Conservation (phyloP, 176 grass and related monocot genomes). For the Lolium rigidum region DNA sequence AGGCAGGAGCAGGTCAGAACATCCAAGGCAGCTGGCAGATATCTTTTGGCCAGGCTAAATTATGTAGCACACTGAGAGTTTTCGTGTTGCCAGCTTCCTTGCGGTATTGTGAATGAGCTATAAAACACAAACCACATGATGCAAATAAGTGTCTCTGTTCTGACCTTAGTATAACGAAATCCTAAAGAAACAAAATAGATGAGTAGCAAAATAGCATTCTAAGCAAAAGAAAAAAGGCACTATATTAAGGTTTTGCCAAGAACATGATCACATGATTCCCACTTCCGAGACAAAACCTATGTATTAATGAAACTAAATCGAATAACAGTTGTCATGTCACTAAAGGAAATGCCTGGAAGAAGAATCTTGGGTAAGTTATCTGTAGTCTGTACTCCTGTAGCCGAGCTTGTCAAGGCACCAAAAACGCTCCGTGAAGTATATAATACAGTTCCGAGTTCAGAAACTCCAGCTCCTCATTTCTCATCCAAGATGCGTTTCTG, state of each 20-base stretch:
- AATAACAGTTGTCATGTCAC: conserved; percentile 38
- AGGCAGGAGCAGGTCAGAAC: too few species aligned
- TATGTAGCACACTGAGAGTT: too few species aligned
- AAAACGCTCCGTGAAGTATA: conserved; percentile 41
- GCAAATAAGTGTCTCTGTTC: too few species aligned
- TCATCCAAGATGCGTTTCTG: conserved; percentile 82
- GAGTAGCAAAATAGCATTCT: neutral
- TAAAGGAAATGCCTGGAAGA: conserved; percentile 40
- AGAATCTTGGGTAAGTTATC: conserved; percentile 8
- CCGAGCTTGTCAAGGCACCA: conserved; percentile 41
- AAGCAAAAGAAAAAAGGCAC: neutral
- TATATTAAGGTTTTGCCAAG: conserved; percentile 22
- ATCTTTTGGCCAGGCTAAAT: too few species aligned
- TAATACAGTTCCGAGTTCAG: conserved; percentile 39
- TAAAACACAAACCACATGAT: too few species aligned
- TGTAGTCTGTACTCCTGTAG: conserved; percentile 11
- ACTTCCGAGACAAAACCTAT: conserved; percentile 38
- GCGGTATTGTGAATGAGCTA: too few species aligned
- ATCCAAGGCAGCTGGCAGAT: too few species aligned
- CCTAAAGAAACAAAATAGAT: too few species aligned
- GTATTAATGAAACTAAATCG: conserved; percentile 37
- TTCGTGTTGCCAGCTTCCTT: too few species aligned
- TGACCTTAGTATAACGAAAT: too few species aligned
- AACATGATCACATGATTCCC: conserved; percentile 32
- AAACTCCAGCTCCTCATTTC: conserved; percentile 51